phyloP scores from a whole-genome alignment of 75 land plant genomes.

The Pseudotsuga menziesii region DNA sequence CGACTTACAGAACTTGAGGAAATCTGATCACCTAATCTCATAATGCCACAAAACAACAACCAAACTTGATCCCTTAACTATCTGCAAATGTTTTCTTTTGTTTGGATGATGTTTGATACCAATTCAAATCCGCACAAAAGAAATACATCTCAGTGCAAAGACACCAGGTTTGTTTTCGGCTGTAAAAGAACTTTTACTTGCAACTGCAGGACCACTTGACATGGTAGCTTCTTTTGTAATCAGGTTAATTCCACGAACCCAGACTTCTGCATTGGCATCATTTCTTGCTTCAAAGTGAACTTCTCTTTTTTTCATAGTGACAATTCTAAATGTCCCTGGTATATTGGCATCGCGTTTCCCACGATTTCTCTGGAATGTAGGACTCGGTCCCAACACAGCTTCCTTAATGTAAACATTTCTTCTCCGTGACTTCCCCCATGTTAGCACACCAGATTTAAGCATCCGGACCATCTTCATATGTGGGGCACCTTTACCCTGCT shows the following conservation, averaged over 20 bases:
- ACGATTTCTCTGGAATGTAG: slow-evolving; percentile 43
- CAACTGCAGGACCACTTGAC: slow-evolving; percentile 3
- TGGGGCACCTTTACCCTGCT: slow-evolving; percentile 68
- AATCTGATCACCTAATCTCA: background rate
- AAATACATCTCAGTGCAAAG: background rate
- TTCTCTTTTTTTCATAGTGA: slow-evolving; percentile 57
- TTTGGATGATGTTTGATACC: background rate
- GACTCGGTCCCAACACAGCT: slow-evolving; percentile 53
- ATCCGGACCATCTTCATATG: slow-evolving; percentile 60
- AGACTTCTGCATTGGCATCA: slow-evolving; percentile 56
- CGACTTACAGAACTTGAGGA: slow-evolving; percentile 3
- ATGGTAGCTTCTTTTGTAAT: slow-evolving; percentile 31
- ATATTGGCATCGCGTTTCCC: slow-evolving; percentile 44
- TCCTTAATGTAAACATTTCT: slow-evolving; percentile 64
- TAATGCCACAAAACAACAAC: background rate
- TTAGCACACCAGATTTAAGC: slow-evolving; percentile 32
- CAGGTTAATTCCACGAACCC: slow-evolving; percentile 85
- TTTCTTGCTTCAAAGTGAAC: slow-evolving; percentile 63
- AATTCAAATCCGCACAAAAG: background rate
- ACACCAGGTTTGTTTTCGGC: background rate
- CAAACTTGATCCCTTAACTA: background rate
- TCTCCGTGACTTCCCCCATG: slow-evolving; percentile 64
- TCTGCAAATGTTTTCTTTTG: background rate
- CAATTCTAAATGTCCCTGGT: slow-evolving; percentile 53
- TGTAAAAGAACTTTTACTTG: background rate